These are phyloP conservation scores for Carallia brachiata DNA, from an alignment of 345 rosid species.

Conservation along the genomic window DNA sequence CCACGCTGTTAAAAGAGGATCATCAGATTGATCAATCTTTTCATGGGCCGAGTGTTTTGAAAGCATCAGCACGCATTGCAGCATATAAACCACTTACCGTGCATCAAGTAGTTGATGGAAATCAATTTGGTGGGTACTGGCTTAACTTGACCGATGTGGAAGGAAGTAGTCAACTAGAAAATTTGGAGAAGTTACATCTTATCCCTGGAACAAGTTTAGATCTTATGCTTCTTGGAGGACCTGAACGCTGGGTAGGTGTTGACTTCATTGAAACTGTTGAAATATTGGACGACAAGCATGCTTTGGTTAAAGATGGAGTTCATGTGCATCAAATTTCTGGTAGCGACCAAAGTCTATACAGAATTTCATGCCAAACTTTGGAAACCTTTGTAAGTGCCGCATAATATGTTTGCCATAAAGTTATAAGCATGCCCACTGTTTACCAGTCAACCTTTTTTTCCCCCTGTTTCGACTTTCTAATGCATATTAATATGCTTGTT, in stretches of 20 bases:
- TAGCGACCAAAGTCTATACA: conserved; percentile 43
- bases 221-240: conserved; percentile 76
- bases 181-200: conserved; percentile 58
- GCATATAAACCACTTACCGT: conserved; percentile 70
- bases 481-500: conserved; percentile 19
- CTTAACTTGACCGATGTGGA: conserved; percentile 44
- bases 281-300: conserved; percentile 39
- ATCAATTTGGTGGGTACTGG: conserved; percentile 86
- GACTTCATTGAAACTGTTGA: conserved; percentile 56
- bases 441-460: not conserved
- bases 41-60: conserved; percentile 51
- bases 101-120: conserved; percentile 72
- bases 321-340: conserved; percentile 41
- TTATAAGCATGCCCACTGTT: too few relatives aligned
- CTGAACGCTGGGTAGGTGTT: conserved; percentile 75
- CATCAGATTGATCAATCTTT: conserved; percentile 47
- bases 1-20: conserved; percentile 67
- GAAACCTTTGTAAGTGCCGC: conserved; percentile 65
- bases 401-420: not conserved
- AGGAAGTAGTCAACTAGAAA: conserved; percentile 43
- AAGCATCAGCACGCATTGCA: conserved; percentile 71
- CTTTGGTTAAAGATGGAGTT: conserved; percentile 38
- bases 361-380: conserved; percentile 56
- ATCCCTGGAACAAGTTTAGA: conserved; percentile 81
- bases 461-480: not conserved